phyloP scores from a whole-genome alignment of 2,329 filamentous ascomycete species.

The Botryotinia calthae region DNA sequence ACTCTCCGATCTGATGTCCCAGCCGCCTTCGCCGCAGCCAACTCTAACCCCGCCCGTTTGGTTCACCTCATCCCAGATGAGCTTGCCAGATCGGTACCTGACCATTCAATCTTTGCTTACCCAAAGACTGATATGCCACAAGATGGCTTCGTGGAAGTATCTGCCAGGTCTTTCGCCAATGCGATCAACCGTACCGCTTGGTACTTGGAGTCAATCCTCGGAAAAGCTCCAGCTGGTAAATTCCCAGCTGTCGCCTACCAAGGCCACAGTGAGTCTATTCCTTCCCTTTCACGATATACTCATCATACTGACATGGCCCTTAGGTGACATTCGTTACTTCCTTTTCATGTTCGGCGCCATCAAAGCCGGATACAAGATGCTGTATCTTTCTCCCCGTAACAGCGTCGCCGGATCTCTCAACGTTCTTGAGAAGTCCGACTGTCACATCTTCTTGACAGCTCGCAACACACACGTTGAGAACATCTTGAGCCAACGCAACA shows the following conservation, averaged over 20 bases:
- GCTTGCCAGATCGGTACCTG: constrained; percentile 25
- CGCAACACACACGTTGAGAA: constrained; percentile 25
- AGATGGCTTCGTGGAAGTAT: constrained; percentile 30
- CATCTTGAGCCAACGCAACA: constrained; percentile 21
- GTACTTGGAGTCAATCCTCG: constrained; percentile 26
- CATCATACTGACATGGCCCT: not conserved
- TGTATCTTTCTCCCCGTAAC: constrained; percentile 42
- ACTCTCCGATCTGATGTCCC: constrained; percentile 19
- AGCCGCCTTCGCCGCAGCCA: constrained; percentile 16
- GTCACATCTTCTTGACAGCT: constrained; percentile 27
- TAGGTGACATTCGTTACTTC: constrained; percentile 29
- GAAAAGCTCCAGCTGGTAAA: constrained; percentile 14
- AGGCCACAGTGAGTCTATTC: constrained; percentile 16
- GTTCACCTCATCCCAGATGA: constrained; percentile 29
- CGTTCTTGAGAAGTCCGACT: constrained; percentile 39
- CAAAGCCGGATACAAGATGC: constrained; percentile 40
- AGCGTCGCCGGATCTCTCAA: constrained; percentile 39
- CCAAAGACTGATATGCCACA: constrained; percentile 24
- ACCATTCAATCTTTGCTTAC: constrained; percentile 29
- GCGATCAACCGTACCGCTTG: constrained; percentile 28
- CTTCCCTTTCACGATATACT: not conserved
- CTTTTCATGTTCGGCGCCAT: constrained; percentile 34
- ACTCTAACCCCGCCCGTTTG: constrained; percentile 23
- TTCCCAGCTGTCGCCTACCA: constrained; percentile 23
- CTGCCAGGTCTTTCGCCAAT: constrained; percentile 28